phyloP scores from a whole-genome alignment of 1,139 yeast genomes.

The Hyphopichia fennica region DNA sequence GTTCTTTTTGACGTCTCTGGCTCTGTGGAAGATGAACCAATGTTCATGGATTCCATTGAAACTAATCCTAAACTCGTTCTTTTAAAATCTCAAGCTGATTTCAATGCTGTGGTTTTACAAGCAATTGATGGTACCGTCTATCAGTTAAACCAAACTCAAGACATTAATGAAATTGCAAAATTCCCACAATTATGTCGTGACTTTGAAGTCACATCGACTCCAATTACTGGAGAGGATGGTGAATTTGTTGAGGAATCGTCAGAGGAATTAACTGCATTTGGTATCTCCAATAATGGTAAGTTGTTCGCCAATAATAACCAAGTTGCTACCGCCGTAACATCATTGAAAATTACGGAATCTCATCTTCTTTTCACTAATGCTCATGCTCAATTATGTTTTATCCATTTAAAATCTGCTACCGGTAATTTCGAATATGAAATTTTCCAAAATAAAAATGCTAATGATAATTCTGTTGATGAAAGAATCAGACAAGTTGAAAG shows the following conservation, averaged over 20 bases:
- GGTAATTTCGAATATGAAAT: slow-evolving; percentile 28
- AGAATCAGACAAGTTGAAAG: slow-evolving; percentile 87
- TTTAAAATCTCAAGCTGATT: slow-evolving; percentile 57
- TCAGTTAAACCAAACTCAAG: slow-evolving; percentile 30
- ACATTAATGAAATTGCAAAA: slow-evolving; percentile 34
- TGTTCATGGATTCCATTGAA: slow-evolving; percentile 40
- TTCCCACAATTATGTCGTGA: slow-evolving; percentile 75
- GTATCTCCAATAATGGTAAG: slow-evolving; percentile 72
- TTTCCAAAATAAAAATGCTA: slow-evolving; percentile 17
- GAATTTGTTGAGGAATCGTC: slow-evolving; percentile 20
- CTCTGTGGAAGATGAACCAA: slow-evolving; percentile 40
- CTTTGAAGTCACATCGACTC: slow-evolving; percentile 47
- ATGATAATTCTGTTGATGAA: slow-evolving; percentile 56
- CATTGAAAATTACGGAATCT: slow-evolving; percentile 70
- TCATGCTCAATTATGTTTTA: slow-evolving; percentile 78
- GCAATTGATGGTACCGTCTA: slow-evolving; percentile 63
- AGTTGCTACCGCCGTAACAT: slow-evolving; percentile 79
- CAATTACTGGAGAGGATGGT: slow-evolving; percentile 16
- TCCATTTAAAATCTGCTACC: slow-evolving; percentile 57
- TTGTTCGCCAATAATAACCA: slow-evolving; percentile 63
- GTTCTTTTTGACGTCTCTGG: slow-evolving; percentile 48
- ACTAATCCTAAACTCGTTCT: slow-evolving; percentile 53
- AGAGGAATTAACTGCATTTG: slow-evolving; percentile 51
- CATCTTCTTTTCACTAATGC: slow-evolving; percentile 86
- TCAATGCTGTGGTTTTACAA: slow-evolving; percentile 54